These are phyloP conservation scores for Akebia trifoliata DNA, from an alignment of 164 flowering plant species.

Conservation along the genomic window DNA sequence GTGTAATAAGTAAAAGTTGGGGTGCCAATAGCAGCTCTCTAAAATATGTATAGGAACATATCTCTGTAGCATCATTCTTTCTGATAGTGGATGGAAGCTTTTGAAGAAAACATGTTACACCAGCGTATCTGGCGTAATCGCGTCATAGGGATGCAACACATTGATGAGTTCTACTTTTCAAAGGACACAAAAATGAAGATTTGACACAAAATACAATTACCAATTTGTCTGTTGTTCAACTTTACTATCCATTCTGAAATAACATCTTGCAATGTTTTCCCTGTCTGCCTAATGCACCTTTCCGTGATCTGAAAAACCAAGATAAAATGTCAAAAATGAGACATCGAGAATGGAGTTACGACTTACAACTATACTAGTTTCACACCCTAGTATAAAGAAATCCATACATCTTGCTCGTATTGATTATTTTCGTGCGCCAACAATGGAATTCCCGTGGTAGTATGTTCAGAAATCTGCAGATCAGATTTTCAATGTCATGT, in stretches of 20 bases:
- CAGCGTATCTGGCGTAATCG: background rate
- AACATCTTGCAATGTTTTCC: constrained; percentile 63
- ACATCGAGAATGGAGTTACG: background rate
- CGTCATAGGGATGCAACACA: too few species aligned
- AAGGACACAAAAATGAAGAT: too few species aligned
- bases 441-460: constrained; percentile 51
- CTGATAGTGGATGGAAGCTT: background rate
- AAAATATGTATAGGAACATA: background rate
- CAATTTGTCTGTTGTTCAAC: constrained; percentile 65
- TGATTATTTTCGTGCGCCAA: constrained; percentile 61
- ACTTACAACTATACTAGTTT: background rate
- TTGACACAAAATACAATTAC: constrained; percentile 23
- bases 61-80: background rate
- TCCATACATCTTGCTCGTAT: constrained; percentile 72
- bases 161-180: too few species aligned
- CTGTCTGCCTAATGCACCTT: constrained; percentile 59
- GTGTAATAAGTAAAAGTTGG: too few species aligned
- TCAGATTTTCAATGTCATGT: background rate
- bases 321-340: constrained; percentile 4
- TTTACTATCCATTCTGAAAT: constrained; percentile 62
- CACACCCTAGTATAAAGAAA: background rate
- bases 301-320: constrained; percentile 55
- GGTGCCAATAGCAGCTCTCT: too few species aligned
- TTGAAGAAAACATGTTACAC: background rate
- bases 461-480: constrained; percentile 59